Percentiles rank a stretch among this genome's conserved stretches.
These are phyloP conservation scores for Eucalyptus tenuipes DNA, from an alignment of 345 rosid species.

Conservation along the genomic window DNA sequence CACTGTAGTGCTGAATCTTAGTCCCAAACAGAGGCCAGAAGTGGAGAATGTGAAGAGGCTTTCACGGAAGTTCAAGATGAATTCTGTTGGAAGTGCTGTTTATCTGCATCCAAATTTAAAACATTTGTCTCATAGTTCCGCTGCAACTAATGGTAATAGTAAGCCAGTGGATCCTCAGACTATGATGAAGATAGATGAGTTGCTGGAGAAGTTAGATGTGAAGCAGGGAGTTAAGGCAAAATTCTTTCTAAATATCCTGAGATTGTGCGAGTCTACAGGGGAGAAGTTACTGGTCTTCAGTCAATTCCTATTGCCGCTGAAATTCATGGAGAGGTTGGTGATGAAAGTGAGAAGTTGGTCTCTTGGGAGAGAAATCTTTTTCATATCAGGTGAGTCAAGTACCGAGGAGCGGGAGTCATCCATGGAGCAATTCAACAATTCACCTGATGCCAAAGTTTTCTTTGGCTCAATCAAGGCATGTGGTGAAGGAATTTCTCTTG, in stretches of 20 bases:
- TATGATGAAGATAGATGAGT: slow-evolving; percentile 31
- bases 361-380: slow-evolving; percentile 49
- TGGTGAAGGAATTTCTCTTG: slow-evolving; percentile 92
- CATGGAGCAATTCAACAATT: slow-evolving; percentile 72
- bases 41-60: slow-evolving; percentile 25
- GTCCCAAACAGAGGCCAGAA: slow-evolving; percentile 40
- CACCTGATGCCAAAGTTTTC: slow-evolving; percentile 61
- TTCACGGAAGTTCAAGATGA: slow-evolving; percentile 46
- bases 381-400: slow-evolving; percentile 64
- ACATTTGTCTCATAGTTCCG: slow-evolving; percentile 13
- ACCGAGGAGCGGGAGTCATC: slow-evolving; percentile 60
- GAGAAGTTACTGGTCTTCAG: slow-evolving; percentile 83
- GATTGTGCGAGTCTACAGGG: slow-evolving; percentile 45
- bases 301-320: slow-evolving; percentile 66
- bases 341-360: slow-evolving; percentile 48
- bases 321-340: slow-evolving; percentile 50
- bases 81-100: slow-evolving; percentile 52
- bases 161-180: background rate
- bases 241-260: slow-evolving; percentile 59
- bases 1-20: slow-evolving; percentile 62
- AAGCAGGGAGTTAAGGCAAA: slow-evolving; percentile 73
- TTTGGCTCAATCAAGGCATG: slow-evolving; percentile 93
- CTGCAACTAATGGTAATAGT: slow-evolving; percentile 12
- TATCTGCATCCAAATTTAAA: slow-evolving; percentile 58
- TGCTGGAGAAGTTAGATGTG: slow-evolving; percentile 32